These are phyloP conservation scores for Vararia minispora DNA, from an alignment of 768 basidiomycete genomes.

Conservation along the genomic window DNA sequence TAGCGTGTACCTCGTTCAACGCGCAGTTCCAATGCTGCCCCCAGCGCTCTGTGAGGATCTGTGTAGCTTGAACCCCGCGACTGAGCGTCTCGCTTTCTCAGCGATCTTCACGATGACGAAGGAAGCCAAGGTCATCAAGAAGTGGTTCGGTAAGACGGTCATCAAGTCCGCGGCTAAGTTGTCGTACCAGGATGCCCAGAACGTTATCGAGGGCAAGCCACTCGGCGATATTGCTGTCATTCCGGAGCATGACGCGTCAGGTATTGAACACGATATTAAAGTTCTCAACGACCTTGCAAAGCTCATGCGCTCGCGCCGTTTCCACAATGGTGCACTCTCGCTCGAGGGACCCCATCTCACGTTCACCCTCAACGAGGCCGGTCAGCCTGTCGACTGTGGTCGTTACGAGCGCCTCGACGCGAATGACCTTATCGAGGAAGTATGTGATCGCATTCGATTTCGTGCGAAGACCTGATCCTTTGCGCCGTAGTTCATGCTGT, in stretches of 20 bases:
- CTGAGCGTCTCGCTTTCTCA: slow-evolving; percentile 88
- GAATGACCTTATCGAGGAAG: slow-evolving; percentile 83
- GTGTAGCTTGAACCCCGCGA: slow-evolving; percentile 82
- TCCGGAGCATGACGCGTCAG: slow-evolving; percentile 46
- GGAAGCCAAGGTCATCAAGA: slow-evolving; percentile 74
- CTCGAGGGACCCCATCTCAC: slow-evolving; percentile 58
- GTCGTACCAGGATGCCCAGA: slow-evolving; percentile 73
- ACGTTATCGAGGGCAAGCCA: slow-evolving; percentile 63
- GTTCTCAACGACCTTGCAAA: slow-evolving; percentile 56
- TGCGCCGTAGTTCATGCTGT: slow-evolving; percentile 75
- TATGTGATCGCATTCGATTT: slow-evolving; percentile 18
- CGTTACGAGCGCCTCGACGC: slow-evolving; percentile 59
- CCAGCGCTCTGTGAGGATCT: slow-evolving; percentile 86
- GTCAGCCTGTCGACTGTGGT: slow-evolving; percentile 69
- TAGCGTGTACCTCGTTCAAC: slow-evolving; percentile 93
- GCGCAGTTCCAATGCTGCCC: slow-evolving; percentile 95
- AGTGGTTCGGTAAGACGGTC: slow-evolving; percentile 90
- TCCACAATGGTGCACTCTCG: slow-evolving; percentile 70
- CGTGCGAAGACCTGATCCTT: slow-evolving; percentile 4
- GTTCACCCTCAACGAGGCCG: slow-evolving; percentile 73
- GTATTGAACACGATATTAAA: slow-evolving; percentile 69
- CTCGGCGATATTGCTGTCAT: slow-evolving; percentile 41
- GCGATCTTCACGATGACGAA: slow-evolving; percentile 76
- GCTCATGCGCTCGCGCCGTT: slow-evolving; percentile 60
- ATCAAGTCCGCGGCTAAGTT: slow-evolving; percentile 85